phyloP scores from a whole-genome alignment of 495 filamentous ascomycete genomes.

The Beverwykella pulmonaria region DNA sequence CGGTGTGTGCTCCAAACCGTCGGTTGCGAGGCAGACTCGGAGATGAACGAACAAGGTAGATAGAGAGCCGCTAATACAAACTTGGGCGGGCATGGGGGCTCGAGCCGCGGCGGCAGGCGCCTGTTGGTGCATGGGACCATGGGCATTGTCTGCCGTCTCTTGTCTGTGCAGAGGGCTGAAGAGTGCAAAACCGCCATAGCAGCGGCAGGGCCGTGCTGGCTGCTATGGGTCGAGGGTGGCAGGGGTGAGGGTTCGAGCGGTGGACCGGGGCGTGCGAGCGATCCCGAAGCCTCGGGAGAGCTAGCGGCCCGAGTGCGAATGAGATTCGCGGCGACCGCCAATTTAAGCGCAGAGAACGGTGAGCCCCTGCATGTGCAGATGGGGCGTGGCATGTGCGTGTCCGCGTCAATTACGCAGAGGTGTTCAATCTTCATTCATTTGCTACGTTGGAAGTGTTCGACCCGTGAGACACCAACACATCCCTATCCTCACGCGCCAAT shows the following conservation, averaged over 20 bases:
- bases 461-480: conserved; percentile 36
- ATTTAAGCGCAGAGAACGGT: conserved; percentile 15
- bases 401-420: conserved; percentile 4
- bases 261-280: conserved; percentile 1
- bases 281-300: conserved; percentile 13
- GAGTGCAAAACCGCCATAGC: not conserved
- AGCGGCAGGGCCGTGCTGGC: not conserved
- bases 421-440: conserved; percentile 17
- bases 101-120: conserved; percentile 9
- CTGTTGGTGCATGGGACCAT: conserved; percentile 22
- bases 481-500: conserved; percentile 10
- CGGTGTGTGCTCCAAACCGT: conserved; percentile 25
- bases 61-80: conserved; percentile 3
- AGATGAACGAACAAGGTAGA: conserved; percentile 5
- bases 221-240: not conserved
- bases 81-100: conserved; percentile 2
- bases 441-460: conserved; percentile 9
- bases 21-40: conserved; percentile 35
- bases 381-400: conserved; percentile 8
- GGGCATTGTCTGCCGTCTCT: conserved; percentile 6
- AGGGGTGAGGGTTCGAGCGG: conserved; percentile 1
- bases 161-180: conserved; percentile 10
- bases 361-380: conserved; percentile 5
- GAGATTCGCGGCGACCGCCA: conserved; percentile 15
- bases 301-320: conserved; percentile 27